Evolutionary conservation across 2,329 filamentous ascomycete species (phyloP).

Genomic region (Microsporum audouinii): DNA sequence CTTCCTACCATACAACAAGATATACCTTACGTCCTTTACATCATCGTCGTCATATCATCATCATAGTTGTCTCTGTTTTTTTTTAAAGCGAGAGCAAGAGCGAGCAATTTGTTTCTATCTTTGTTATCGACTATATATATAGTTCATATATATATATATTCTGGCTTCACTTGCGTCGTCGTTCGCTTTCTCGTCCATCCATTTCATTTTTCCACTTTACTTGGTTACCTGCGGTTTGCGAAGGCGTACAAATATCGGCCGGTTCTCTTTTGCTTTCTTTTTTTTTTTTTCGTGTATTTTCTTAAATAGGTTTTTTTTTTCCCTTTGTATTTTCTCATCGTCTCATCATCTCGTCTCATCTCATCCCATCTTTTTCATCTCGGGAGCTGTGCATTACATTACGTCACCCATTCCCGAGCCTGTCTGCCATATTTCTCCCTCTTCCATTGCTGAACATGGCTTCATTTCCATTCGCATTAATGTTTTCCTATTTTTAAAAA

Average conservation of each 20-base stretch:
- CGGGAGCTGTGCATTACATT: too few relatives aligned
- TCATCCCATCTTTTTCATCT: too few relatives aligned
- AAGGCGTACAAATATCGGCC: constrained; percentile 1
- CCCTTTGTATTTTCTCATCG: background rate
- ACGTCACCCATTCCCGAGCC: too few relatives aligned
- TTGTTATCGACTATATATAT: background rate
- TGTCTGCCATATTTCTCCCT: background rate
- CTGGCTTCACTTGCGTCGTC: background rate
- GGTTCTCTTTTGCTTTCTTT: background rate
- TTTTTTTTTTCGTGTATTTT: background rate
- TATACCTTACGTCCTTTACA: background rate
- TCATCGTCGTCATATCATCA: background rate
- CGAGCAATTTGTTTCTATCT: background rate
- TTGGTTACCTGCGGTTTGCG: background rate
- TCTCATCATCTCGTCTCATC: background rate
- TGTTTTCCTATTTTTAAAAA: background rate
- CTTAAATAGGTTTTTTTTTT: background rate
- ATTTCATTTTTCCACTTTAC: background rate
- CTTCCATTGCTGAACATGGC: background rate
- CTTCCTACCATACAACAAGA: background rate
- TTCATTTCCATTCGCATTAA: background rate
- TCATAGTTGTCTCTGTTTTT: background rate
- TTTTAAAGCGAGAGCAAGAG: background rate
- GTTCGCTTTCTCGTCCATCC: background rate
- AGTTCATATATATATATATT: background rate